phyloP scores from a whole-genome alignment of 83 land plant species.

The Picea abies region DNA sequence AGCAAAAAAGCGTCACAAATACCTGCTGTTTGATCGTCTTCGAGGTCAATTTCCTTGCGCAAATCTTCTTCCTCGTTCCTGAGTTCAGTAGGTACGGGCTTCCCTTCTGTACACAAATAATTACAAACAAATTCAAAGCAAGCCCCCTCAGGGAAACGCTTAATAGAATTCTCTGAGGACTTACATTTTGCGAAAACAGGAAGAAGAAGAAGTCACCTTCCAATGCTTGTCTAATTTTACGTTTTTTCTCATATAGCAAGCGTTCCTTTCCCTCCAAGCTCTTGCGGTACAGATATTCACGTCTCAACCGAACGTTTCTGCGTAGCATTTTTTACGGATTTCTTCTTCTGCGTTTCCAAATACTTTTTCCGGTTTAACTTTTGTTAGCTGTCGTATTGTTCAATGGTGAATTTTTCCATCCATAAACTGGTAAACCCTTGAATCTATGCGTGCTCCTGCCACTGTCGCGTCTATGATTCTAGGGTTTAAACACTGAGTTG shows the following conservation, averaged over 20 bases:
- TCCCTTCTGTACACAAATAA: constrained; percentile 68
- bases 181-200: not conserved
- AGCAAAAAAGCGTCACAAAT: not conserved
- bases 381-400: too few species aligned
- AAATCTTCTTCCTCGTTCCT: constrained; percentile 90
- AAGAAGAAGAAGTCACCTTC: constrained; percentile 50
- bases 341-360: too few species aligned
- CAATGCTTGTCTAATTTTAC: constrained; percentile 86
- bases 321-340: constrained; percentile 49
- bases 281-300: constrained; percentile 78
- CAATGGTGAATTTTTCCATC: too few species aligned
- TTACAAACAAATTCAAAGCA: not conserved
- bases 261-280: constrained; percentile 97
- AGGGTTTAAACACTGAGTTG: too few species aligned
- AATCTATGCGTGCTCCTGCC: too few species aligned
- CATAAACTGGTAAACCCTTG: too few species aligned
- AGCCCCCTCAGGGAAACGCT: not conserved
- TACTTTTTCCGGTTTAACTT: too few species aligned
- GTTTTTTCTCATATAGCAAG: constrained; percentile 88
- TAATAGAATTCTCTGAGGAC: not conserved
- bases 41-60: constrained; percentile 87
- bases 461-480: too few species aligned
- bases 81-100: constrained; percentile 96
- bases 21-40: constrained; percentile 94
- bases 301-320: constrained; percentile 66